Evolutionary conservation across 2,329 filamentous ascomycete genomes (phyloP).

Genomic region (Diatrype stigma): DNA sequence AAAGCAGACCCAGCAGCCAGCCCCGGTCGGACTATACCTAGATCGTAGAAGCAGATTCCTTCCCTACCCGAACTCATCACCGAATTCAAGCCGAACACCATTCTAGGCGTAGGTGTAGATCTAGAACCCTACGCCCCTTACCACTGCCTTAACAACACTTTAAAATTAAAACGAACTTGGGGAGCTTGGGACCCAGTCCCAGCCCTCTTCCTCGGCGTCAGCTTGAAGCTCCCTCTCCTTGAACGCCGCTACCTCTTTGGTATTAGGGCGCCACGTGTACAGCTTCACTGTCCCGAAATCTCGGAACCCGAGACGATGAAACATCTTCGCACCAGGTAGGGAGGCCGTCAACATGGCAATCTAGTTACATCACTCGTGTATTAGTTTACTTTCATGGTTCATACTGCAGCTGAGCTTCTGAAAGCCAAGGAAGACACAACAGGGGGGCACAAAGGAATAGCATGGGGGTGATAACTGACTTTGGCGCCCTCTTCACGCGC

Average conservation of each 20-base stretch:
- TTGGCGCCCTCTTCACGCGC: neutral
- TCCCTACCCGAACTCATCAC: no score
- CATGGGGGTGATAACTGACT: neutral
- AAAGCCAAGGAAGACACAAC: no score
- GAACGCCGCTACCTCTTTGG: neutral
- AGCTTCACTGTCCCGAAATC: slow-evolving; percentile 2
- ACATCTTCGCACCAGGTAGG: neutral
- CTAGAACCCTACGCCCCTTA: neutral
- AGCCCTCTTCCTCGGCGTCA: neutral
- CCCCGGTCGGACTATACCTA: neutral
- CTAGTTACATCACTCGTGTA: neutral
- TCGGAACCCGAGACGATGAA: slow-evolving; percentile 1
- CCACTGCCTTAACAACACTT: neutral
- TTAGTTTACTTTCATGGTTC: neutral
- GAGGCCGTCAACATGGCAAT: neutral
- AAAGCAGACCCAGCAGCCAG: no score
- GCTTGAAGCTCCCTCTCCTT: neutral
- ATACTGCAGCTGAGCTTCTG: no score
- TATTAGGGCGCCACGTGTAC: neutral
- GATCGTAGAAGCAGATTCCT: neutral
- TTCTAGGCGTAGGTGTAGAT: no score
- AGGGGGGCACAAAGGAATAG: no score
- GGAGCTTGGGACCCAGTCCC: neutral
- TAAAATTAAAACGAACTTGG: neutral
- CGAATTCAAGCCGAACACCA: no score